These are phyloP conservation scores for Globisporangium middletonii DNA, from an alignment of 352 stramenopile genomes.

Conservation along the genomic window DNA sequence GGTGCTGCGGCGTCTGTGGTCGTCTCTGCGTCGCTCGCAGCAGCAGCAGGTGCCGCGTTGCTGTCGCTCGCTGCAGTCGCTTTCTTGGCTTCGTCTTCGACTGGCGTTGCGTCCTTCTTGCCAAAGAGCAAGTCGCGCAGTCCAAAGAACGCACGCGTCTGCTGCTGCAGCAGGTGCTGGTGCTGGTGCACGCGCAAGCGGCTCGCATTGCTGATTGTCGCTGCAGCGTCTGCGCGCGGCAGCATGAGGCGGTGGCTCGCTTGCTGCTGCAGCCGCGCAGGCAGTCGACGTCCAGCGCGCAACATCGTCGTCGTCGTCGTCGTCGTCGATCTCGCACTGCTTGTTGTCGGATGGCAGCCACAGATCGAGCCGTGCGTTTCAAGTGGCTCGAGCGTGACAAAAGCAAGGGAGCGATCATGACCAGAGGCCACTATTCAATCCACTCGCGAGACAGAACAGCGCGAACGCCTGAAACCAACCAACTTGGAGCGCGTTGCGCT, in stretches of 20 bases:
- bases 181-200: slow-evolving; percentile 9
- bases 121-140: slow-evolving; percentile 64
- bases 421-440: no score
- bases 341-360: slow-evolving; percentile 1
- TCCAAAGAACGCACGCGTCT: slow-evolving; percentile 54
- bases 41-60: not conserved
- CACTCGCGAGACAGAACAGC: no score
- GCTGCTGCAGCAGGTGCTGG: slow-evolving; percentile 10
- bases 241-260: not conserved
- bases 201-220: not conserved
- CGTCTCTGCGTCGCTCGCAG: not conserved
- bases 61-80: not conserved
- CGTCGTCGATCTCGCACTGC: slow-evolving; percentile 2
- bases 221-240: not conserved
- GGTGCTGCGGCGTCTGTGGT: not conserved
- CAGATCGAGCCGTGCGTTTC: no score
- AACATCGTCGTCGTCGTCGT: slow-evolving; percentile 9
- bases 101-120: slow-evolving; percentile 23
- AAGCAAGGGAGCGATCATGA: no score
- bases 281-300: slow-evolving; percentile 15
- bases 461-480: no score
- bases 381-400: no score
- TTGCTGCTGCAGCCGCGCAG: slow-evolving; percentile 10
- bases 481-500: no score
- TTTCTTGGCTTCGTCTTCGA: slow-evolving; percentile 9